phyloP scores from a whole-genome alignment of 495 filamentous ascomycete species.

The Lepidopterella palustris region DNA sequence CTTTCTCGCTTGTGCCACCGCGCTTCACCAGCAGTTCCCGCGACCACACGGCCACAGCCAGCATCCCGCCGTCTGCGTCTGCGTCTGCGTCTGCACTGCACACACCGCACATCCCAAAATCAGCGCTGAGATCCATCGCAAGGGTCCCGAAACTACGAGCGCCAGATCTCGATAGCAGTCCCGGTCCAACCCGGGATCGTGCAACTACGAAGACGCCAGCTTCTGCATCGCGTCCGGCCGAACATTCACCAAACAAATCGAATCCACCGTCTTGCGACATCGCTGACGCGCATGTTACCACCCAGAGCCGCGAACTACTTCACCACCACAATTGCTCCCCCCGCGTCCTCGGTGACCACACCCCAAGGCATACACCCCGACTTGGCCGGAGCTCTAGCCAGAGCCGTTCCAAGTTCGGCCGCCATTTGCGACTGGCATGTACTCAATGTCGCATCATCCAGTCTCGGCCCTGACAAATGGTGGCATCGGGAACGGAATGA shows the following conservation, averaged over 20 bases:
- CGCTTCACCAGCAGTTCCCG: not conserved
- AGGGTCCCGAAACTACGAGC: not conserved
- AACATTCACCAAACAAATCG: not conserved
- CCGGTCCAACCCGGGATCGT: not conserved
- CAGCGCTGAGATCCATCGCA: not conserved
- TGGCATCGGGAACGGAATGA: constrained; percentile 52
- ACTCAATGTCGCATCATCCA: constrained; percentile 23
- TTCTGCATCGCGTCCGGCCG: constrained; percentile 1
- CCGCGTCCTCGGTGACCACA: not conserved
- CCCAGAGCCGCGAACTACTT: not conserved
- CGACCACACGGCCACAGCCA: constrained; percentile 1
- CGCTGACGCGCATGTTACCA: not conserved
- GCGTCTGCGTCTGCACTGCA: too few species aligned
- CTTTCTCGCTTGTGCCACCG: not conserved
- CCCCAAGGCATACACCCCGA: not conserved
- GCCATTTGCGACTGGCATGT: constrained; percentile 27
- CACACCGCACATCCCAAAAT: not conserved
- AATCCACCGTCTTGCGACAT: not conserved
- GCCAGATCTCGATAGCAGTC: constrained; percentile 2
- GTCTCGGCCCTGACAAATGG: constrained; percentile 23
- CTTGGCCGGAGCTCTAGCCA: constrained; percentile 4
- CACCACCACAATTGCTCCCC: constrained; percentile 1
- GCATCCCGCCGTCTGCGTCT: constrained; percentile 2
- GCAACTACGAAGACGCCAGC: not conserved
- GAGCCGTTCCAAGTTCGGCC: constrained; percentile 23